Evolutionary conservation across 1,284 basidiomycete genomes (phyloP).

Genomic region (Ganoderma lingzhi): DNA sequence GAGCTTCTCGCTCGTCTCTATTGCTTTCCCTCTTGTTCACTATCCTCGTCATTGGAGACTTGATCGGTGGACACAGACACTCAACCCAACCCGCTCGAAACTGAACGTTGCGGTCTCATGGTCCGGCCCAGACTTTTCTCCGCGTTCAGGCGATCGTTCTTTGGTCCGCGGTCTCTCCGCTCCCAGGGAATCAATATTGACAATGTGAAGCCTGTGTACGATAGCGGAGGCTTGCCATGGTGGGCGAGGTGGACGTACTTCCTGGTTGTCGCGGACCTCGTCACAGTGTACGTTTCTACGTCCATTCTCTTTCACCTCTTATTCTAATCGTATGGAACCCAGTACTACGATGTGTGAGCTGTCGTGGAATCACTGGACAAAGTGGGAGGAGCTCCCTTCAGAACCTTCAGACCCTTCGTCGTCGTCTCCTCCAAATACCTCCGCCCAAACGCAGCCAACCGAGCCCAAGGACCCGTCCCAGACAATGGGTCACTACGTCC

Average conservation of each 20-base stretch:
- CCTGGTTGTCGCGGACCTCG: slow-evolving; percentile 44
- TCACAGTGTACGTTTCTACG: slow-evolving; percentile 43
- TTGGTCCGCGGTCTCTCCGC: slow-evolving; percentile 27
- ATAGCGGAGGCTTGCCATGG: slow-evolving; percentile 42
- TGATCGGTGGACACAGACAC: no score
- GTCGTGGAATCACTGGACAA: slow-evolving; percentile 49
- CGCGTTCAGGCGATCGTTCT: slow-evolving; percentile 9
- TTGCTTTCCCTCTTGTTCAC: no score
- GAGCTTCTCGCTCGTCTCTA: no score
- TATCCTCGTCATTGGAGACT: no score
- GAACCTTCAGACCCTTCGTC: neutral
- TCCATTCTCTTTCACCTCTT: neutral
- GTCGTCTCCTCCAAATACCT: neutral
- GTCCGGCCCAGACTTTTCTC: neutral
- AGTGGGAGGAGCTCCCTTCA: slow-evolving; percentile 35
- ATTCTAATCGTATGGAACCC: neutral
- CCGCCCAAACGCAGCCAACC: neutral
- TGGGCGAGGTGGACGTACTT: slow-evolving; percentile 47
- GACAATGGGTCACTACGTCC: slow-evolving; percentile 35
- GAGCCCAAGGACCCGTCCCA: slow-evolving; percentile 7
- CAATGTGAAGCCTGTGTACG: slow-evolving; percentile 38
- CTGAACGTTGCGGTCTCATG: neutral
- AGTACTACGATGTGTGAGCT: slow-evolving; percentile 46
- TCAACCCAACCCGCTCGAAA: neutral
- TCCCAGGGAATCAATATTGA: slow-evolving; percentile 28